phyloP scores from a whole-genome alignment of 2,329 filamentous ascomycete genomes.

The Xylariales sp. region DNA sequence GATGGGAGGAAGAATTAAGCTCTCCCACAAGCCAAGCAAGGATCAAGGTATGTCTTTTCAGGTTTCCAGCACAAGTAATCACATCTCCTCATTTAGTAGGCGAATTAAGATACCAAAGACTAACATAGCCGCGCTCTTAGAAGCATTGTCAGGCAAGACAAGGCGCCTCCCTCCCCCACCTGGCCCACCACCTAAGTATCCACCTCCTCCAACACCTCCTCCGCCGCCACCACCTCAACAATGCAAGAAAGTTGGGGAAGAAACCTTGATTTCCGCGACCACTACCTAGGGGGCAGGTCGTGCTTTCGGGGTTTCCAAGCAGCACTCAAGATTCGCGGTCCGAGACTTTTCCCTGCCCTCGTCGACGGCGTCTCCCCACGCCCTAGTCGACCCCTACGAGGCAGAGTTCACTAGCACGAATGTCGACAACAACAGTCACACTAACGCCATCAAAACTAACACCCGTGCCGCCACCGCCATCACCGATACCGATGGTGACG shows the following conservation, averaged over 20 bases:
- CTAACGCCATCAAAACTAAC: background rate
- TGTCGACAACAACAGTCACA: background rate
- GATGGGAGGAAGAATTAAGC: background rate
- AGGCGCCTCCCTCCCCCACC: conserved; percentile 4
- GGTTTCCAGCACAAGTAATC: background rate
- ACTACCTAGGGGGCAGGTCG: conserved; percentile 18
- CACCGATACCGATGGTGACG: background rate
- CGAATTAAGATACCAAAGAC: background rate
- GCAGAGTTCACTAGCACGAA: background rate
- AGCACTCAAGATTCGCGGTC: conserved; percentile 11
- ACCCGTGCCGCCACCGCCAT: background rate
- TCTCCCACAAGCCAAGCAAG: background rate
- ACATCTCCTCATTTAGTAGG: background rate
- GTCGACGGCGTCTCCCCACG: background rate
- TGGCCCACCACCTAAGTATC: conserved; percentile 21
- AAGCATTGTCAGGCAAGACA: background rate
- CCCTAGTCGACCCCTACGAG: conserved; percentile 14
- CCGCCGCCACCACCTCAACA: background rate
- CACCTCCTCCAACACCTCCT: conserved; percentile 15
- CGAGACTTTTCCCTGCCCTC: conserved; percentile 28
- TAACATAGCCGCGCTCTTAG: conserved; percentile 10
- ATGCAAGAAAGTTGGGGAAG: background rate
- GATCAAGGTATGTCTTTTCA: conserved; percentile 12
- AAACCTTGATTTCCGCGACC: background rate
- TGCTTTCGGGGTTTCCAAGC: conserved; percentile 5